Base-by-base conservation (phyloP, 2,329 filamentous ascomycete species). In the Amauroascus verrucosus region DNA sequence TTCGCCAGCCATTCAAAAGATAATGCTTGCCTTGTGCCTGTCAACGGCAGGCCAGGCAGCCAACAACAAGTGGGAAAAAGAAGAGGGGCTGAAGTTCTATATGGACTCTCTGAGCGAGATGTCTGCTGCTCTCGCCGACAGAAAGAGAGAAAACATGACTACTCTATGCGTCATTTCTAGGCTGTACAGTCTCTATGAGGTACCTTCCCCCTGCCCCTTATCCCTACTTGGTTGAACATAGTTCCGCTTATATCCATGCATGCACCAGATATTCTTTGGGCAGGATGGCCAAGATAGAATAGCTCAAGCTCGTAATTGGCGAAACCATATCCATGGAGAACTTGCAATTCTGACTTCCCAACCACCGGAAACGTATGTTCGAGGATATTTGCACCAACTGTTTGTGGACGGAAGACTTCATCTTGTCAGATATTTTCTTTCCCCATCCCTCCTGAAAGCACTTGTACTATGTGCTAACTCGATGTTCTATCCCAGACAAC, bases 291-390 rank as follows among this genome's bases (percentile, higher is more conserved):
- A 37, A 22, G 50, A 52, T 37, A 52, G 30, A 26, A 46, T 52
- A 45, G 50, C 50, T 26, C 50, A 52, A 41, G 50, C 50, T 40
- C 40, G 50, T 48, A 54, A 54, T 30, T 54, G 51, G 51, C 43
- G 43, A 20, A 48, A 49, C 20, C 51, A 48, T 33, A 24, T 54
- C 24, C 48, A 54, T n/a, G 51, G 43, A 8, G 44, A 54, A 7
- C 51, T 54, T 9, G 51, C 51, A 9, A 40, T 54, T 49, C 6
- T 48, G 51, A 43, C 43, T 28, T 54, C 45, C 24, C 51, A 48
- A 11, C 32, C 43, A 33, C 45, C 51, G 16, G 44, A 49, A 48
- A 49, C 51, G 8, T 54, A 48, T 43, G 35, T 30, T 38, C 40
- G 35, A 18, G 43, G 43, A 49, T 54, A 48, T 35, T 48, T 49